Base-by-base conservation (phyloP, 495 filamentous ascomycete species). In the Staphylotrichum longicolle region DNA sequence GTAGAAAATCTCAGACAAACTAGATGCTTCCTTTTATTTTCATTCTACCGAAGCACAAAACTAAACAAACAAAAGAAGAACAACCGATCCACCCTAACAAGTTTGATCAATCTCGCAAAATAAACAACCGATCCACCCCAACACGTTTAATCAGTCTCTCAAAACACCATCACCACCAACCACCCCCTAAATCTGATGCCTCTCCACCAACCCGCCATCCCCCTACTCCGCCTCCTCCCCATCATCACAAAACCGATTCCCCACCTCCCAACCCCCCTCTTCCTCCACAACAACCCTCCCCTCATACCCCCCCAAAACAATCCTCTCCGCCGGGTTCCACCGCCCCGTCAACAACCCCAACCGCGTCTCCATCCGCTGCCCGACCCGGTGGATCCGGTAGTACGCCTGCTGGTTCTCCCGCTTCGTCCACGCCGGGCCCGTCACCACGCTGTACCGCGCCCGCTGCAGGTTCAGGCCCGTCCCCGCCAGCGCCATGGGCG, bases 381-480 rank as follows among this genome's bases (percentile, higher is more conserved):
- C 66, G 27, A 68, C 63, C 5, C 70, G 64, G 30, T 68, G 64
- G 4, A 63, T 61, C 2, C 70, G 68, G 37, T 63, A 65, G 45
- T 64, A 70, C 8, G 63, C 70, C 68, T 72, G 70, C 60, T 66
- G 63, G 37, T 55, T 64, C 48, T 68, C 68, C 15, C 68, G 52
- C 64, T 64, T 64, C 8, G 63, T 67, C 62, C 68, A 68, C 7
- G 61, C 64, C 5, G 70, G 68, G n/a, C 68, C 64, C 2, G 61
- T 68, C 5, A 72, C 44, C 0, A 65, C 50, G n/a, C 33, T 47
- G 61, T 72, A 72, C 20, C 50, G 58, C 32, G 68, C 68, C 44
- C 46, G 49, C 41, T 72, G 70, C 7, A 72, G 59, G 48, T 70
- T 70, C 30, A 72, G 59, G 1, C 68, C 70, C 11, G 70, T 72